Conservation (phyloP, 1,139 yeast species). For the Ogataea hybrid region DNA sequence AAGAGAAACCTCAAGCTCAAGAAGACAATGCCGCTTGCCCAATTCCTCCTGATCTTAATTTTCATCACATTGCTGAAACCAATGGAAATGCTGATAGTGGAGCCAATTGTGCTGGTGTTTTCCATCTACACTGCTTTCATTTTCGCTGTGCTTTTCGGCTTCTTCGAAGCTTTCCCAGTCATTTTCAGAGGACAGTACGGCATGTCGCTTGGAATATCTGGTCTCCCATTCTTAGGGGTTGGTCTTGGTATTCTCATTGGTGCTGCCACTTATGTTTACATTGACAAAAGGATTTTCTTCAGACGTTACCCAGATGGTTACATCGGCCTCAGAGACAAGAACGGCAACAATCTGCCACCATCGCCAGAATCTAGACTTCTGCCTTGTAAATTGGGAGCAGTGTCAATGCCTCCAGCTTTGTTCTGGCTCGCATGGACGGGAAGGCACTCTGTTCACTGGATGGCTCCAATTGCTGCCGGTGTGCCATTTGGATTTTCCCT, state of each 20-base stretch:
- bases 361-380: constrained; percentile 44
- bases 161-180: constrained; percentile 75
- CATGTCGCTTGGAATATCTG: constrained; percentile 60
- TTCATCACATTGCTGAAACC: constrained; percentile 58
- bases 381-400: constrained; percentile 41
- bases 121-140: constrained; percentile 68
- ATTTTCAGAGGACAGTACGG: constrained; percentile 62
- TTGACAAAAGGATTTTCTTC: constrained; percentile 50
- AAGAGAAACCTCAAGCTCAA: constrained; percentile 54
- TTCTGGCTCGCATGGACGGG: constrained; percentile 88
- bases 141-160: constrained; percentile 73
- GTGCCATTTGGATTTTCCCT: constrained; percentile 75
- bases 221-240: constrained; percentile 67
- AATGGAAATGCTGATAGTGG: constrained; percentile 58
- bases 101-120: constrained; percentile 68
- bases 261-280: constrained; percentile 44
- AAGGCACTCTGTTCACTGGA: constrained; percentile 65
- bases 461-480: constrained; percentile 74
- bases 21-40: constrained; percentile 27
- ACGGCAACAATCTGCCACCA: constrained; percentile 49
- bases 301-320: constrained; percentile 64
- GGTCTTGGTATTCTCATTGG: constrained; percentile 64
- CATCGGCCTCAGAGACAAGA: constrained; percentile 51
- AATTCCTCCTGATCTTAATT: constrained; percentile 39
- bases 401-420: constrained; percentile 62